These are phyloP conservation scores for Curvularia eragrostidis DNA, from an alignment of 2,329 filamentous ascomycete species.

Conservation along the genomic window DNA sequence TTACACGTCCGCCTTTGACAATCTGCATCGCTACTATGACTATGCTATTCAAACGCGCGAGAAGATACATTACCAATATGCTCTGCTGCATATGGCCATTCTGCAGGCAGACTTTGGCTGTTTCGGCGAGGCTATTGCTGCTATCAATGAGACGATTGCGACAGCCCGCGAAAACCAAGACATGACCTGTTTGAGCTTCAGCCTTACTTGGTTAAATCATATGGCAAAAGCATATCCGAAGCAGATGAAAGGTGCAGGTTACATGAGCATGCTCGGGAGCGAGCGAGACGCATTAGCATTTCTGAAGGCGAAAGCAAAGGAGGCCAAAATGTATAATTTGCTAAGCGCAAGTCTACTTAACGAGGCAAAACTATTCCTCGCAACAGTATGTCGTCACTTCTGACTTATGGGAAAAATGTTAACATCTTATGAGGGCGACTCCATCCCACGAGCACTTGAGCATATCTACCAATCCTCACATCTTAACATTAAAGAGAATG, in stretches of 20 bases:
- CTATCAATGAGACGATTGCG: conserved; percentile 93
- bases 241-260: conserved; percentile 72
- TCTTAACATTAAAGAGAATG: conserved; percentile 77
- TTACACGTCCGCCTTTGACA: conserved; percentile 87
- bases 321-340: conserved; percentile 83
- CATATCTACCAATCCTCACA: conserved; percentile 83
- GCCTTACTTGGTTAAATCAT: conserved; percentile 94
- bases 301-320: conserved; percentile 83
- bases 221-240: conserved; percentile 85
- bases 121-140: conserved; percentile 84
- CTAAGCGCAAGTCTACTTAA: conserved; percentile 83
- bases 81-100: conserved; percentile 89
- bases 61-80: conserved; percentile 90
- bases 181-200: conserved; percentile 90
- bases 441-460: conserved; percentile 70
- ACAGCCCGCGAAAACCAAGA: conserved; percentile 95
- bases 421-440: conserved; percentile 58
- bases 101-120: conserved; percentile 96
- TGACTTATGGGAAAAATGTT: background rate
- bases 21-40: conserved; percentile 93
- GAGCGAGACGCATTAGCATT: conserved; percentile 84
- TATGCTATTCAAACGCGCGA: conserved; percentile 89
- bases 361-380: conserved; percentile 81
- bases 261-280: conserved; percentile 75
- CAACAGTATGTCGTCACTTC: conserved; percentile 65